These are phyloP conservation scores for Backusella liffmaniae DNA, from an alignment of 192 early-diverging fungal species.

Conservation along the genomic window DNA sequence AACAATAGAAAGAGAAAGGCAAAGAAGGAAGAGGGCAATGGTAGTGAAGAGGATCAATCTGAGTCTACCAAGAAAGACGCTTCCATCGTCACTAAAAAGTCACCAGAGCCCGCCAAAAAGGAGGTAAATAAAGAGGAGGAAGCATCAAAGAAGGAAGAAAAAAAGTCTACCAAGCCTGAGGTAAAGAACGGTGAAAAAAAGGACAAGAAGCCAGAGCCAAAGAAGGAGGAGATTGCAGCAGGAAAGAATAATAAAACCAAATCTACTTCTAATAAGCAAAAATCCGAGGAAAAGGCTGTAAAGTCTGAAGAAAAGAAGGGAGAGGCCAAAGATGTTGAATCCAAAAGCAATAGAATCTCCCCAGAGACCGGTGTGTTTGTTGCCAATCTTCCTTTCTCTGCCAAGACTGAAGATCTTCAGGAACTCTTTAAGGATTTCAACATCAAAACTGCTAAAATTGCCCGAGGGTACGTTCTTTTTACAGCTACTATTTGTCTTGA, in stretches of 20 bases:
- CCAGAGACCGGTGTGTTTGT: constrained; percentile 76
- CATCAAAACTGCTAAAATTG: constrained; percentile 79
- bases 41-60: neutral
- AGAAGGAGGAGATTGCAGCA: neutral
- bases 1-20: constrained; percentile 3
- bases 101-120: neutral
- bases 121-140: neutral
- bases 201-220: neutral
- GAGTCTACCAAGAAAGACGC: neutral
- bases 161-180: neutral
- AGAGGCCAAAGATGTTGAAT: neutral
- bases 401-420: constrained; percentile 68
- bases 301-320: constrained; percentile 20
- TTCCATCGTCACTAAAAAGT: no score
- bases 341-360: constrained; percentile 31
- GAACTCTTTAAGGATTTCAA: constrained; percentile 78
- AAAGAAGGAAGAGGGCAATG: neutral
- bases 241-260: neutral
- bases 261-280: neutral
- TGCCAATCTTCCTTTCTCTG: constrained; percentile 76
- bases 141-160: neutral
- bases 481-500: neutral
- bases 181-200: neutral
- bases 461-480: constrained; percentile 32
- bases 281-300: neutral